A percentile compares a stretch with the other conserved stretches of the same genome.
Evolutionary conservation across 2,329 filamentous ascomycete species (phyloP).

Genomic region (Monosporascus sp.): DNA sequence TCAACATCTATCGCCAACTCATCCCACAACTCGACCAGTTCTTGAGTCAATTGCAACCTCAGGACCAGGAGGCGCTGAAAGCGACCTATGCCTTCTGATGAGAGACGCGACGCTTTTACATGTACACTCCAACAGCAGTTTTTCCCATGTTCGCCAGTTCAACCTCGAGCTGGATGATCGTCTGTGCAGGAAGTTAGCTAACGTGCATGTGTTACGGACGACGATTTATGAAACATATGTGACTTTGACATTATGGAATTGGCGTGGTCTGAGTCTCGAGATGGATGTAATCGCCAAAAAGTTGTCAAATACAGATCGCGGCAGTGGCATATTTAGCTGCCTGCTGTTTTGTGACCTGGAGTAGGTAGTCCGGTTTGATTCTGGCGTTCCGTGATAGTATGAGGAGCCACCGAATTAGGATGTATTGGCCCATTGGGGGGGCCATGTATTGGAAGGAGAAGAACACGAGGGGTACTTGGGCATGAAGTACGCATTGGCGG

Average conservation of each 20-base stretch:
- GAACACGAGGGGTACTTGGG: background rate
- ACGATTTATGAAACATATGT: background rate
- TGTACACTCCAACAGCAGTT: background rate
- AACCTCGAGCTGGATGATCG: background rate
- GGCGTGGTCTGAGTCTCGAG: background rate
- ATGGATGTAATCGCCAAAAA: background rate
- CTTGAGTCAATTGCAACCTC: slow-evolving; percentile 33
- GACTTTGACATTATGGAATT: background rate
- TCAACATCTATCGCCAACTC: slow-evolving; percentile 39
- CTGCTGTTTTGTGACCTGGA: background rate
- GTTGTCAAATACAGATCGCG: background rate
- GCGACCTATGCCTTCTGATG: slow-evolving; percentile 33
- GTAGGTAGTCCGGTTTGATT: background rate
- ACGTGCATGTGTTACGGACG: background rate
- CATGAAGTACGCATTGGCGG: background rate
- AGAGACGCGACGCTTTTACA: background rate
- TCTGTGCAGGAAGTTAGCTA: background rate
- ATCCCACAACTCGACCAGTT: slow-evolving; percentile 43
- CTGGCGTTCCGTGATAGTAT: background rate
- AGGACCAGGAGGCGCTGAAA: slow-evolving; percentile 35
- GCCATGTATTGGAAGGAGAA: background rate
- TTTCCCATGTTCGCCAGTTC: background rate
- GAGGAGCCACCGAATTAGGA: background rate
- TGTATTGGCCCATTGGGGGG: background rate
- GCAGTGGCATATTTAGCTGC: background rate